Evolutionary conservation across 805 yeast species (phyloP), one percentile per base, ranked within the genome.

Genomic region (Metschnikowia cerradonensis): DNA sequence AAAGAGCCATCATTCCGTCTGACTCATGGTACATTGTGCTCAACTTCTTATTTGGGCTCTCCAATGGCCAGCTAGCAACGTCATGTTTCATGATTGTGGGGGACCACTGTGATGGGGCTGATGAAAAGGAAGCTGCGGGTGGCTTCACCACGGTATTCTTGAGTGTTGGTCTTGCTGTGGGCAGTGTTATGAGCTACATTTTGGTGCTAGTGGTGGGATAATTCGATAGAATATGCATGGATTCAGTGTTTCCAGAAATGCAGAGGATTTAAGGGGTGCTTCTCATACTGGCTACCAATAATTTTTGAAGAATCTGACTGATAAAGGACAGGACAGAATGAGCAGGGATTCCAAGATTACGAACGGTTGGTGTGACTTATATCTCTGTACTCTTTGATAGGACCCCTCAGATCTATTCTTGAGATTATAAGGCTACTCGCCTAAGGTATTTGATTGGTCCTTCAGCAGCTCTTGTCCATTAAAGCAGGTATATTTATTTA

Each of bases 121-220:
- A 77, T 19, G 92, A 89, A 60, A 83, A 82, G 64, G 89, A 88
- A 52, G 96, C 97, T 0, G 96, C 98, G 1, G 97, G 97, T 41
- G 97, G 97, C 3, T 88, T 91, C 64, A 84, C 96, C 41, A 83
- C 90, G 1, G 81, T 91, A 20, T 82, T 89, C 57, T 78, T 91
- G 47, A 83, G 91, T 50, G 62, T 82, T 10, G 97, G 97, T 0
- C 75, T 92, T 46, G 82, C 94, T 0, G 71, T 77, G 1, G 99
- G 99, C 4, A 84, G 96, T 52, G 53, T 90, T 1, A 62, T 83
- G 48, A 87, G 96, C 60, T 92, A 90, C 61, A 54, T 81, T 2
- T 75, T 88, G 53, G 91, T 84, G 22, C 49, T 66, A 19, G 40
- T 58, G 15, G 61, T 67, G 17, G 60, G 60, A 42, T 67, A 53